Base-by-base conservation (phyloP, 768 basidiomycete species). In the Tubosaeta sp. region DNA sequence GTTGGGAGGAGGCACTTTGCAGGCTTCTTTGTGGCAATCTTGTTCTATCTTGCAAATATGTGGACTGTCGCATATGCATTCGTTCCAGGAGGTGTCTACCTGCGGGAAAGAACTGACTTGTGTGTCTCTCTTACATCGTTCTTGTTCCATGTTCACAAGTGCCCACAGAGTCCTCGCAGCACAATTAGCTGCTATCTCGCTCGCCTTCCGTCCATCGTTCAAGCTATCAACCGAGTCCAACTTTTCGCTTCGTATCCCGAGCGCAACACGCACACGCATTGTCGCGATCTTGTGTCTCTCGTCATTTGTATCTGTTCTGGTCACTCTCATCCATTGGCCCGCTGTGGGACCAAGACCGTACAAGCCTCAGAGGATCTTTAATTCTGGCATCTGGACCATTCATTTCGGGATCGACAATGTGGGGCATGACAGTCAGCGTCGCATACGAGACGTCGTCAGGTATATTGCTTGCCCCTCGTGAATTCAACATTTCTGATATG, bases 21-120 rank as follows among this genome's bases (percentile, higher is more conserved):
- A 2, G 83, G 82, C 14, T 79, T 86, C 72, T 64, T 82, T 19
- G 70, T 85, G 3, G 84, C 84, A 48, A 76, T 80, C 48, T 41
- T 91, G 32, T 72, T 90, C 43, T 77, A 80, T 46, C 75, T 93
- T 22, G 78, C 83, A 27, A 84, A 83, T 51, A 81, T 88, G 14
- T 88, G 90, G 73, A 92, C 91, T 0, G 89, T 89, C 49, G 91
- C 91, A 1, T 93, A 95, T 70, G 91, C 91, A 2, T 95, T 93
- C 59, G 89, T 95, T 12, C 91, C 91, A 3, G 87, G 87, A 1
- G 91, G 89, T 0, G 67, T 75, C 52, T 79, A 83, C 59, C 71
- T 95, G 45, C 74, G 91, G 46, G 91, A 95, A 71, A 75, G 85
- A 17, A 91, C 89, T 31, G 82, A 89, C 64, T 55, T 85, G 82